These are phyloP conservation scores for Postia placenta DNA, from an alignment of 768 basidiomycete genomes.

Conservation along the genomic window DNA sequence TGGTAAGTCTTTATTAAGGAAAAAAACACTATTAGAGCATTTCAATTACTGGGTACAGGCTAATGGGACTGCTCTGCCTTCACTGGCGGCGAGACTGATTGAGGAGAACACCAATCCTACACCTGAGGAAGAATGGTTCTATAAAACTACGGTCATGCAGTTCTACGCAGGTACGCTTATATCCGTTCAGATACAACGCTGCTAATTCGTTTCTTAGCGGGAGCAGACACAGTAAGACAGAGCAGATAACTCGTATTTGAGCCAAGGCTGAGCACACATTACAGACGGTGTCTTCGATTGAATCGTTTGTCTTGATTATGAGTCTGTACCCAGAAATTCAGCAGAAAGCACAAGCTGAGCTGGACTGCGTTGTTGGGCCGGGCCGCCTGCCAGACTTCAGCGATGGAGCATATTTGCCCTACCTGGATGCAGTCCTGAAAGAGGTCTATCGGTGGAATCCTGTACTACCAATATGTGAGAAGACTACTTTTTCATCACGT, in stretches of 20 bases:
- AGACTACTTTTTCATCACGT: not conserved
- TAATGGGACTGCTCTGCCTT: slow-evolving; percentile 11
- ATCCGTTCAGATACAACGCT: not conserved
- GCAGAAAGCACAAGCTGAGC: slow-evolving; percentile 34
- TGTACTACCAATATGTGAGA: not conserved
- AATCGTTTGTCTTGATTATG: slow-evolving; percentile 36
- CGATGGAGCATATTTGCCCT: slow-evolving; percentile 35
- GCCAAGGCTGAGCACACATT: not conserved
- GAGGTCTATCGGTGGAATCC: slow-evolving; percentile 25
- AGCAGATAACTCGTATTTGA: not conserved
- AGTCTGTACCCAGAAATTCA: slow-evolving; percentile 32
- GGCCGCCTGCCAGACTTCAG: slow-evolving; percentile 33
- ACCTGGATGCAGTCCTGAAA: slow-evolving; percentile 32
- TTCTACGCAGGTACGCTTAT: slow-evolving; percentile 15
- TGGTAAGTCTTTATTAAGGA: too few relatives aligned
- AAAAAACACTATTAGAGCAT: too few relatives aligned
- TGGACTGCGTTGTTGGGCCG: slow-evolving; percentile 35
- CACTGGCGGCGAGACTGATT: slow-evolving; percentile 14
- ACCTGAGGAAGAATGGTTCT: slow-evolving; percentile 10
- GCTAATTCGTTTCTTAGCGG: not conserved
- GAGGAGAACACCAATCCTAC: slow-evolving; percentile 8
- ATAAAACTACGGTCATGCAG: slow-evolving; percentile 10
- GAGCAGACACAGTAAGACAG: not conserved
- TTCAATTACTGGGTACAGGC: slow-evolving; percentile 6
- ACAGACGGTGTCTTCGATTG: slow-evolving; percentile 34